Conservation (phyloP, 2,329 filamentous ascomycete species). For the Ophiostoma tasmaniense region DNA sequence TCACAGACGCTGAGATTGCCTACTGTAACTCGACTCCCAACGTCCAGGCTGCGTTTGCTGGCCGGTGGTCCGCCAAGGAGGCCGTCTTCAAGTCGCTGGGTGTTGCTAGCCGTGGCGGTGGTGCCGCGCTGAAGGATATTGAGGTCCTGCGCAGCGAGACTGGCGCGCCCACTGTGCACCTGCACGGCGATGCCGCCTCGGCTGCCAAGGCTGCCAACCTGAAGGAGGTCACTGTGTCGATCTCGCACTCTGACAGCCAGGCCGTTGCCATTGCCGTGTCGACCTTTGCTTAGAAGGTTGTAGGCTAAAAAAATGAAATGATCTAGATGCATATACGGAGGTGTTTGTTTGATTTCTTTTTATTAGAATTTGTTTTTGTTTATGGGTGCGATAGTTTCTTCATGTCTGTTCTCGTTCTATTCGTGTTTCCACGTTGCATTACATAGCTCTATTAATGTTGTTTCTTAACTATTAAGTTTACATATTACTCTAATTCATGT, state of each 20-base stretch:
- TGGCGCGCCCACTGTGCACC: constrained; percentile 73
- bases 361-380: not conserved
- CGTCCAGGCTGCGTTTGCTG: constrained; percentile 85
- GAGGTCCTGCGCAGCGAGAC: constrained; percentile 76
- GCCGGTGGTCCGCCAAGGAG: constrained; percentile 95
- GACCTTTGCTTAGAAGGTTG: constrained; percentile 40
- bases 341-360: constrained; percentile 3
- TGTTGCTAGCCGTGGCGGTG: constrained; percentile 76
- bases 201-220: constrained; percentile 82
- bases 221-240: constrained; percentile 83
- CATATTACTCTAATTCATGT: not conserved
- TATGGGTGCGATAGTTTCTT: not conserved
- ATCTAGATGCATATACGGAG: constrained; percentile 4
- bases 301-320: not conserved
- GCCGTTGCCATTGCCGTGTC: constrained; percentile 90
- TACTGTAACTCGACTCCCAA: constrained; percentile 65
- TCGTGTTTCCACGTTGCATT: not conserved
- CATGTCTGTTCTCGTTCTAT: not conserved
- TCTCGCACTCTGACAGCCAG: constrained; percentile 90
- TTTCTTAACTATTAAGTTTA: not conserved
- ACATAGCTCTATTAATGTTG: not conserved
- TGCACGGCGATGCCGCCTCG: constrained; percentile 74
- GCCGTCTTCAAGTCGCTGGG: constrained; percentile 97
- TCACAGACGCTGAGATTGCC: constrained; percentile 71
- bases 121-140: constrained; percentile 86